Conservation (phyloP, 768 basidiomycete species). For the Sporobolomyces phaffii region DNA sequence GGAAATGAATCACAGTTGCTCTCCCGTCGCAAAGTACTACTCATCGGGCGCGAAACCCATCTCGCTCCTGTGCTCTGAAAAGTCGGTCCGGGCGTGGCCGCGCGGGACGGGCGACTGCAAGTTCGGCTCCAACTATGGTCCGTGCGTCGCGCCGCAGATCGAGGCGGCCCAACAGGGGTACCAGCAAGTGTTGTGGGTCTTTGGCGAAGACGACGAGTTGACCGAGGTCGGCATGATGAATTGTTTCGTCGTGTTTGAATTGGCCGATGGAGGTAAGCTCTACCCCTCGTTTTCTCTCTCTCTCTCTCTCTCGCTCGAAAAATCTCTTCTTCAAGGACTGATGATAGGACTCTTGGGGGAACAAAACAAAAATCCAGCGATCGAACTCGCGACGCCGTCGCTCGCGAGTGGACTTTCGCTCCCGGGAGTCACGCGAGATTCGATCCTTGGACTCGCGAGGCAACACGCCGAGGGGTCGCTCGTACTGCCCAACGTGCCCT, state of each 20-base stretch:
- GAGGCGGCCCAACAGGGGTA: conserved; percentile 64
- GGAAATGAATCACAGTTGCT: conserved; percentile 45
- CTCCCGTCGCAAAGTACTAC: conserved; percentile 58
- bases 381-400: conserved; percentile 79
- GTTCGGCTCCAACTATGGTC: conserved; percentile 53
- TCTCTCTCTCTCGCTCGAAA: neutral
- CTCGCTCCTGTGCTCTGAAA: conserved; percentile 61
- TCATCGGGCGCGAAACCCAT: conserved; percentile 51
- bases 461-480: conserved; percentile 51
- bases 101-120: conserved; percentile 67
- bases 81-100: conserved; percentile 74
- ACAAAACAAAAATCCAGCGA: conserved; percentile 42
- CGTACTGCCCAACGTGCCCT: conserved; percentile 44
- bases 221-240: conserved; percentile 69
- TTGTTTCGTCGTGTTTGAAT: conserved; percentile 53
- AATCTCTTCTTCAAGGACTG: neutral
- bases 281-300: neutral
- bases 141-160: conserved; percentile 56
- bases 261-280: neutral
- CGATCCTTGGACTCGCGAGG: conserved; percentile 64
- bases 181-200: conserved; percentile 70
- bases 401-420: conserved; percentile 69
- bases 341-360: neutral
- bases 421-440: conserved; percentile 73
- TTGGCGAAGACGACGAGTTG: conserved; percentile 54